Evolutionary conservation across 2,329 filamentous ascomycete species (phyloP), one percentile per base, ranked within the genome.

Genomic region (Lachnellula suecica): DNA sequence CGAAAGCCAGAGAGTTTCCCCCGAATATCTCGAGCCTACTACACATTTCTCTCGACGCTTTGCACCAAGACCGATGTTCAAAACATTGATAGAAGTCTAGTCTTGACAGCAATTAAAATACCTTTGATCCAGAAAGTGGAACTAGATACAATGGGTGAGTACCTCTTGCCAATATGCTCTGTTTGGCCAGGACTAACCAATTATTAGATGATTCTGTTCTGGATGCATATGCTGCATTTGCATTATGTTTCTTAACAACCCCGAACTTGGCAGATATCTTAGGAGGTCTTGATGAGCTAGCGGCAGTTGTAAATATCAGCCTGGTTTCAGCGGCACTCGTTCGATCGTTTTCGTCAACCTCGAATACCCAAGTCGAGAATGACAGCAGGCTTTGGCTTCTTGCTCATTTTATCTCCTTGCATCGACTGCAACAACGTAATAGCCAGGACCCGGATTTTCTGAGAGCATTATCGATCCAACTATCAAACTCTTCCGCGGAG

Each of bases 381-480:
- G 65, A 61, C 37, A 69, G 71, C 9, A 77, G 83, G 34, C 68
- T 90, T 35, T 86, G 84, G 76, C 75, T 89, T 24, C 71, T 91
- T 24, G 79, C 87, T 13, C 83, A 88, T 61, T 86, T 87, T 57
- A 79, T 89, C 54, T 77, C 80, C 47, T 68, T 87, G 11, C 76
- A 78, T 47, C 72, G 73, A 49, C 69, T 68, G 9, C 70, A 69
- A 42, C 60, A 61, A 13, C 64, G 67, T 24, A 62, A 66, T 9
- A 64, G 63, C 3, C 67, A 72, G 31, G 71, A 72, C 13, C 62
- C 72, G 5, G 64, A 68, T 7, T 79, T 78, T 56, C 64, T 85
- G 5, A 73, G 75, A 47, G 76, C 79, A 1, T 64, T 85, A 5
- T 79, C 83, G 51, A 70, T 76, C 5, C 79, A 81, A 54, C 64